Evolutionary conservation across 2,329 filamentous ascomycete genomes (phyloP).

Genomic region (Fusarium drepaniforme): DNA sequence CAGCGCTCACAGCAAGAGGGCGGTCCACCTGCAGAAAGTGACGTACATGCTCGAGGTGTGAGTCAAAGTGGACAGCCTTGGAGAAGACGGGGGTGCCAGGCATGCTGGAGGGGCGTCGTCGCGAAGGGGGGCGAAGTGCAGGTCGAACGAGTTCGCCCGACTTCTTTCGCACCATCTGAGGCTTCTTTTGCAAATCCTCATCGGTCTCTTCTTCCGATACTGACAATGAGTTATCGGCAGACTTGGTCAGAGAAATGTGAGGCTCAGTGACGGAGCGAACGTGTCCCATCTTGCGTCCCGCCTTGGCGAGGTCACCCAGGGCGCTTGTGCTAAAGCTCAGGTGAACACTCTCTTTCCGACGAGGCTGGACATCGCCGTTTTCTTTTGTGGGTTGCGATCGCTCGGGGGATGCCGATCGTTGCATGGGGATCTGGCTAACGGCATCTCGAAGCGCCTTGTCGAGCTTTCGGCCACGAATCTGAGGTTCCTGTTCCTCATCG

Average conservation of each 20-base stretch:
- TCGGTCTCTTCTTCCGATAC: constrained; percentile 74
- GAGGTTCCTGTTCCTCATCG: constrained; percentile 78
- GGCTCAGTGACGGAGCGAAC: constrained; percentile 69
- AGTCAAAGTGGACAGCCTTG: constrained; percentile 99
- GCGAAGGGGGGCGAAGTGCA: constrained; percentile 84
- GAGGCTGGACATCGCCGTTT: constrained; percentile 61
- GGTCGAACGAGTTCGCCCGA: constrained; percentile 96
- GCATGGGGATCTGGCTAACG: constrained; percentile 78
- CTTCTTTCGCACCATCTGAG: constrained; percentile 97
- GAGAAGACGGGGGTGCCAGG: constrained; percentile 95
- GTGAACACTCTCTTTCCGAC: constrained; percentile 52
- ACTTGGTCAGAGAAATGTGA: constrained; percentile 59
- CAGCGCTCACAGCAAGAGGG: constrained; percentile 94
- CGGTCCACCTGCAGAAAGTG: constrained; percentile 96
- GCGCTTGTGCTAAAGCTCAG: constrained; percentile 62
- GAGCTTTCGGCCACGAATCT: constrained; percentile 61
- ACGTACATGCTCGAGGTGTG: constrained; percentile 93
- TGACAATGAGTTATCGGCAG: constrained; percentile 62
- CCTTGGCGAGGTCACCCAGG: constrained; percentile 56
- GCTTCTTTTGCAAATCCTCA: constrained; percentile 73
- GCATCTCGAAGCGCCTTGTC: constrained; percentile 82
- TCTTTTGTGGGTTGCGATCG: constrained; percentile 43
- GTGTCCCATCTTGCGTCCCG: constrained; percentile 60
- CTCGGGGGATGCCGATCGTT: constrained; percentile 61
- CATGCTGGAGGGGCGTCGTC: constrained; percentile 92